Percentiles rank a stretch among this genome's conserved stretches.
These are phyloP conservation scores for Ceratobasidium sp. DNA, from an alignment of 1,284 basidiomycete genomes.

Conservation along the genomic window DNA sequence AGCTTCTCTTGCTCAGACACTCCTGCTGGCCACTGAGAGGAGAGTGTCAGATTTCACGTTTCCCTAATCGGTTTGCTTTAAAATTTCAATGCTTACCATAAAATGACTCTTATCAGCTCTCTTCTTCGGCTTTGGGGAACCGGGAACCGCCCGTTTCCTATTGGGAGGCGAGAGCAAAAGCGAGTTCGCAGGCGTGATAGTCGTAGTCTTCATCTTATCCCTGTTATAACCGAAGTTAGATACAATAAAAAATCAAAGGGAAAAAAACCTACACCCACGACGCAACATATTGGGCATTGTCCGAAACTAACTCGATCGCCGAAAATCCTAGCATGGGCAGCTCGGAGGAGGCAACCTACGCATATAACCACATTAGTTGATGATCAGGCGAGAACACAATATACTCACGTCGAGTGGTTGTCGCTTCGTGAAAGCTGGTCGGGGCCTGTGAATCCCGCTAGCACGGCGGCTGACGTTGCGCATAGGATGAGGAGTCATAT, in stretches of 20 bases:
- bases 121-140: conserved; percentile 21
- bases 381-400: background rate
- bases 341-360: conserved; percentile 18
- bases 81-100: background rate
- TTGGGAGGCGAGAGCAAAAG: conserved; percentile 6
- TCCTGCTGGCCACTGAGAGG: conserved; percentile 34
- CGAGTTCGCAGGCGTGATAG: conserved; percentile 29
- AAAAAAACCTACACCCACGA: conserved; percentile 23
- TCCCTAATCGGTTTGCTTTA: background rate
- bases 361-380: background rate
- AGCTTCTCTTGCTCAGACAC: conserved; percentile 21
- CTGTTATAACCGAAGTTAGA: background rate
- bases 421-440: conserved; percentile 19
- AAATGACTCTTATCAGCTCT: conserved; percentile 22
- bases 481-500: background rate
- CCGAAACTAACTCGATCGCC: conserved; percentile 6
- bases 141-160: background rate
- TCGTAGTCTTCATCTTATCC: conserved; percentile 28
- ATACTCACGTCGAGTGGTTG: conserved; percentile 20
- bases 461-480: conserved; percentile 8
- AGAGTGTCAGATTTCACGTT: too few species aligned
- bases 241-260: background rate
- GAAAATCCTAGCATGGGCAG: conserved; percentile 35
- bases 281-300: conserved; percentile 13
- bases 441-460: conserved; percentile 2